Conservation (phyloP, 768 basidiomycete genomes). For the Mycena vulgaris region DNA sequence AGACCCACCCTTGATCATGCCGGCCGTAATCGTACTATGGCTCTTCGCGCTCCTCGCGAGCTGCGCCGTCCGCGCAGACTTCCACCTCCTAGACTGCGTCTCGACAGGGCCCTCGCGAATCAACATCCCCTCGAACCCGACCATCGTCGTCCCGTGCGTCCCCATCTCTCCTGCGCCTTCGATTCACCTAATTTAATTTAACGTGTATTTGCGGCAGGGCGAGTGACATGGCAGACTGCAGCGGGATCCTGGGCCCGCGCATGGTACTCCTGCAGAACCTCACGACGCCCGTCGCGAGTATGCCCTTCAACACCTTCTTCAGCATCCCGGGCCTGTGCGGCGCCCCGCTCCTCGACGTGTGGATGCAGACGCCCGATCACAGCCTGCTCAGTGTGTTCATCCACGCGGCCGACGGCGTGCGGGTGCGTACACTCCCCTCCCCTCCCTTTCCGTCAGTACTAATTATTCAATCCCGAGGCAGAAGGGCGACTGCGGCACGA, state of each 20-base stretch:
- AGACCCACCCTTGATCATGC: too few species aligned
- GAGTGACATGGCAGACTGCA: slow-evolving; percentile 3
- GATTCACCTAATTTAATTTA: too few species aligned
- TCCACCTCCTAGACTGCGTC: slow-evolving; percentile 12
- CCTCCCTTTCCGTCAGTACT: neutral
- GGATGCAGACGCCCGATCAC: neutral
- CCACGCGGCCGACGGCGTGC: slow-evolving; percentile 9
- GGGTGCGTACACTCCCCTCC: too few species aligned
- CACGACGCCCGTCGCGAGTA: neutral
- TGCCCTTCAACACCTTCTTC: slow-evolving; percentile 4
- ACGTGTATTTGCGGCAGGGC: too few species aligned
- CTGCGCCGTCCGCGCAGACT: slow-evolving; percentile 7
- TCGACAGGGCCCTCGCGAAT: neutral
- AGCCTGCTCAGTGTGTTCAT: slow-evolving; percentile 3
- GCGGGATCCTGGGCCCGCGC: slow-evolving; percentile 12
- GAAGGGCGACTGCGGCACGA: neutral
- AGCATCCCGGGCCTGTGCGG: too few species aligned
- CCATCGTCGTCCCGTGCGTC: slow-evolving; percentile 20
- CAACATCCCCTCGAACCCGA: neutral
- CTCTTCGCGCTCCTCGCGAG: neutral
- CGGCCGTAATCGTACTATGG: neutral
- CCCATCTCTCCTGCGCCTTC: too few species aligned
- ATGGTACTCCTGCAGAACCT: slow-evolving; percentile 12
- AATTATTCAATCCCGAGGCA: neutral
- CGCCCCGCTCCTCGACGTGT: slow-evolving; percentile 2